Percentiles rank a stretch among this genome's conserved stretches.
These are phyloP conservation scores for Torulaspora quercuum DNA, from an alignment of 805 yeast species.

Conservation along the genomic window DNA sequence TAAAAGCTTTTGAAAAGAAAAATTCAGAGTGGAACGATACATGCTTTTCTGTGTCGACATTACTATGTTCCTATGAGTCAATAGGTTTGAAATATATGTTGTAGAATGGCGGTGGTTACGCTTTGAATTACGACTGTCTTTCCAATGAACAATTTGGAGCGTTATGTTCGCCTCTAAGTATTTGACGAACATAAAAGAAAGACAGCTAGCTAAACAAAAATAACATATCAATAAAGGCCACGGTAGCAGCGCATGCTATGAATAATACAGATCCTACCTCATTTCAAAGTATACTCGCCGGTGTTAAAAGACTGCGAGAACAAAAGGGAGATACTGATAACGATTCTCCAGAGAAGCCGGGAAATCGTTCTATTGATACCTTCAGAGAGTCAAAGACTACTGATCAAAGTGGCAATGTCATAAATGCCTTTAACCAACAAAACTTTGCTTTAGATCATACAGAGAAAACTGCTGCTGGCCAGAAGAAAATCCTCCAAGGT, in stretches of 20 bases:
- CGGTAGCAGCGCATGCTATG: constrained; percentile 15
- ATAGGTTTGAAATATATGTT: too few species aligned
- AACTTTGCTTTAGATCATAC: constrained; percentile 18
- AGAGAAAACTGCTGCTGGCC: constrained; percentile 18
- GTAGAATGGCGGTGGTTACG: too few species aligned
- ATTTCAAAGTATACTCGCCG: constrained; percentile 66
- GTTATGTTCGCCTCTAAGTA: background rate
- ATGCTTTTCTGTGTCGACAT: constrained; percentile 34
- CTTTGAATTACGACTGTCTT: too few species aligned
- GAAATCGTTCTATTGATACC: constrained; percentile 2
- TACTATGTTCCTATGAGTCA: too few species aligned
- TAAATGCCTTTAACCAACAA: constrained; percentile 24
- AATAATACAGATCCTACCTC: constrained; percentile 52
- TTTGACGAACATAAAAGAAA: background rate
- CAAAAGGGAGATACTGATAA: constrained; percentile 27
- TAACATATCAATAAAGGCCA: too few species aligned
- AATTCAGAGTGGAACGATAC: constrained; percentile 8
- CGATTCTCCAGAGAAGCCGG: constrained; percentile 2
- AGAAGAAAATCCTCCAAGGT: constrained; percentile 5
- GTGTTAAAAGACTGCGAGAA: constrained; percentile 60
- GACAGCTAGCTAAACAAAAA: too few species aligned
- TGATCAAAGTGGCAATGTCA: constrained; percentile 10
- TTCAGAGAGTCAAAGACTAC: background rate
- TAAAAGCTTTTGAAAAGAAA: background rate
- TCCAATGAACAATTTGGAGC: too few species aligned